Evolutionary conservation across 306 rosid genomes (phyloP), one percentile per base, ranked within the genome.

Genomic region (Castanea mollissima): DNA sequence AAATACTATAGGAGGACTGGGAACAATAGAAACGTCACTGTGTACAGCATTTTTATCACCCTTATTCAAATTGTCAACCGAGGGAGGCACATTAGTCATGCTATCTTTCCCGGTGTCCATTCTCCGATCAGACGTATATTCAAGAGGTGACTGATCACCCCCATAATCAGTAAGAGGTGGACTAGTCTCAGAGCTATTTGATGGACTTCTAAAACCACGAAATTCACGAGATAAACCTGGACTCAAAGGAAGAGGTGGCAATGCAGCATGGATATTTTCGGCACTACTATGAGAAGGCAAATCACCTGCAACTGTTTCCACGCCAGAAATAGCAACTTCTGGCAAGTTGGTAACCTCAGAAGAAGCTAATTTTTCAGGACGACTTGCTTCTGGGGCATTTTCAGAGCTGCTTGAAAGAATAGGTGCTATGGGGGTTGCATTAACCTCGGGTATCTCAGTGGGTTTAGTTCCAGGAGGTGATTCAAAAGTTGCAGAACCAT

Each of bases 201-300:
- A 74, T 63, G 86, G 81, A 77, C 63, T 84, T 83, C 74, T 86
- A 16, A 84, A 78, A 74, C 76, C 84, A 56, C 91, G 79, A 74
- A 83, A 84, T 76, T 85, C 86, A 6, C 35, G 77, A 38, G 89
- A 76, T 75, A 88, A 63, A 74, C 89, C 86, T 71, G 91, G 94
- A 86, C 94, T 90, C 76, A 74, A 77, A 83, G 91, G 87, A 81
- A 77, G 89, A 63, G 89, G 81, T 72, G 88, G 81, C 74, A 87
- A 79, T 29, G 82, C 35, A 54, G 71, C 32, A 5, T 69, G 76
- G 69, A 84, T 59, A 51, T 90, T 84, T 56, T 88, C 93, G 23
- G 79, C 79, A 62, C 85, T 76, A 74, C 77, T 79, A 64, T 73
- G 69, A 79, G 90, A 84, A 76, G 85, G 73, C 67, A 86, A 58